phyloP scores from a whole-genome alignment of 768 basidiomycete species.

The Termitomyces sp. region DNA sequence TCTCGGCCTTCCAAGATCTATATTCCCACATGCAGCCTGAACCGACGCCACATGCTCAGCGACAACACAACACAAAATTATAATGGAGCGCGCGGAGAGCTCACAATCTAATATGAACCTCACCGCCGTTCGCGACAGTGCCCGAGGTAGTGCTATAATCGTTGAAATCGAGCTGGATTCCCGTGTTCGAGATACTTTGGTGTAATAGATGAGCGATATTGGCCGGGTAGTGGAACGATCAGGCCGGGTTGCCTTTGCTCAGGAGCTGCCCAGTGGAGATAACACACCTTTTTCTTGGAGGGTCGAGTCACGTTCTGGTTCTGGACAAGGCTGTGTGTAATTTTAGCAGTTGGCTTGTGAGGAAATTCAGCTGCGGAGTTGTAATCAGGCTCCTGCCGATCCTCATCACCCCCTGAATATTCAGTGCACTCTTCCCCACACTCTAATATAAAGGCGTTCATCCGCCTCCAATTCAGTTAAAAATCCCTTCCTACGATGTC shows the following conservation, averaged over 20 bases:
- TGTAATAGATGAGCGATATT: not conserved
- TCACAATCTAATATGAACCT: not conserved
- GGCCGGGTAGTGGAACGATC: not conserved
- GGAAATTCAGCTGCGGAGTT: not conserved
- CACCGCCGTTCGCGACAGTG: not conserved
- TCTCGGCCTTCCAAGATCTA: no score
- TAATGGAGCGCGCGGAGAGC: not conserved
- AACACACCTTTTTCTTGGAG: not conserved
- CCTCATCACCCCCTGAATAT: not conserved
- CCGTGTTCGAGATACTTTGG: not conserved
- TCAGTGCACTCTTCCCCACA: not conserved
- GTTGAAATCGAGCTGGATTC: not conserved
- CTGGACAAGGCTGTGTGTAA: not conserved
- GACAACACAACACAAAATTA: no score
- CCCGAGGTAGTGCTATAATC: not conserved
- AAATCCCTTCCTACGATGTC: slow-evolving; percentile 12
- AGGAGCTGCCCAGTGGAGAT: not conserved
- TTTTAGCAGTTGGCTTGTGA: not conserved
- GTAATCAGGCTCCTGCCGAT: not conserved
- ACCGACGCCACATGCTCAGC: not conserved
- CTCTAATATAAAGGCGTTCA: slow-evolving; percentile 9
- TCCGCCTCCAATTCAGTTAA: not conserved
- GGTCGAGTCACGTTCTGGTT: not conserved
- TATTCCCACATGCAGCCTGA: no score
- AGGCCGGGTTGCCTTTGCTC: not conserved